phyloP scores from a whole-genome alignment of 2,329 filamentous ascomycete species.

The Zopfia rhizophila region DNA sequence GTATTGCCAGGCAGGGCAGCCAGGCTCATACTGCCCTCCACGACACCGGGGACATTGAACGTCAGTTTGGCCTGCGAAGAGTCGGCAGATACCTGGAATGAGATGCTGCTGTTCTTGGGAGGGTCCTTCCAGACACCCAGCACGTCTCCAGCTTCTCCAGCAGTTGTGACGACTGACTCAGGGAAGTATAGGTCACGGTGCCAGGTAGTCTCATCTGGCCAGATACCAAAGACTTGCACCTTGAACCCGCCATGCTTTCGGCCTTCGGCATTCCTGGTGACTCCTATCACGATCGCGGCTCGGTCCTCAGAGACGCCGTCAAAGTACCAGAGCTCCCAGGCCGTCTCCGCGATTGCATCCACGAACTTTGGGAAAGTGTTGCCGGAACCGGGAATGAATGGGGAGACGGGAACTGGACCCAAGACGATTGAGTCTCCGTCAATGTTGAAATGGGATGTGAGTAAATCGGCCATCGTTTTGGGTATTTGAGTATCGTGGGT shows the following conservation, averaged over 20 bases:
- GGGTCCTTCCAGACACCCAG: constrained; percentile 7
- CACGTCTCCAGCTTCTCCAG: constrained; percentile 5
- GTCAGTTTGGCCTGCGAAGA: constrained; percentile 9
- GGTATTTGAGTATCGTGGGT: too few relatives aligned
- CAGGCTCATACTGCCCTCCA: too few relatives aligned
- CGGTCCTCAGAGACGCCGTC: constrained; percentile 14
- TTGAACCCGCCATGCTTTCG: constrained; percentile 11
- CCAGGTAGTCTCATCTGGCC: constrained; percentile 12
- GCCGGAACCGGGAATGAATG: constrained; percentile 12
- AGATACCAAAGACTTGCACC: constrained; percentile 11
- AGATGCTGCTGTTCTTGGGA: constrained; percentile 1
- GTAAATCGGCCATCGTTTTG: too few relatives aligned
- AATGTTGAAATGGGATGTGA: too few relatives aligned
- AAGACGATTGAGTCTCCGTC: constrained; percentile 9
- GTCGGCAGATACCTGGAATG: constrained; percentile 13
- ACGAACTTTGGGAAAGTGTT: constrained; percentile 14
- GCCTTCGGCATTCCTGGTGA: too few relatives aligned
- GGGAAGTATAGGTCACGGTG: constrained; percentile 9
- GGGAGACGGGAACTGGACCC: constrained; percentile 7
- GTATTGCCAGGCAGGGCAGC: too few relatives aligned
- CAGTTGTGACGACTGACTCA: constrained; percentile 7
- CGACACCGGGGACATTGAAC: constrained; percentile 14
- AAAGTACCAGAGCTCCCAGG: constrained; percentile 15
- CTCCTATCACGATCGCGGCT: constrained; percentile 6
- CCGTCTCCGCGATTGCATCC: constrained; percentile 11